Evolutionary conservation across 768 basidiomycete species (phyloP).

Genomic region (Antrodiella citrinella): DNA sequence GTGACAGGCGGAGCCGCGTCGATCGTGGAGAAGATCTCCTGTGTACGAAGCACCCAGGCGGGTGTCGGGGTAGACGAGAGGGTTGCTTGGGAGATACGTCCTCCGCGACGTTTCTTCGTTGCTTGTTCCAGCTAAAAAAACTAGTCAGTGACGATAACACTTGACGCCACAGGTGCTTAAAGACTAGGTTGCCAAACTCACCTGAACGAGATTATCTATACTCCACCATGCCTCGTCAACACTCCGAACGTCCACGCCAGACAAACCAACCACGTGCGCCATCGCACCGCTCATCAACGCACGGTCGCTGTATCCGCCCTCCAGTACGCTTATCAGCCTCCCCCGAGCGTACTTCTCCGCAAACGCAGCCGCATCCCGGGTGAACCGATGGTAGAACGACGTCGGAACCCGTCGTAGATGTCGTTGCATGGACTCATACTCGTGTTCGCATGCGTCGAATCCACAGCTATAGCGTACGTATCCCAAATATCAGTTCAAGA

Average conservation of each 20-base stretch:
- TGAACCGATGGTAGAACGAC: slow-evolving; percentile 80
- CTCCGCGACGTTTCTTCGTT: slow-evolving; percentile 51
- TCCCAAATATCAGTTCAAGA: too few relatives aligned
- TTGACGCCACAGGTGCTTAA: background rate
- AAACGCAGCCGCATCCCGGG: slow-evolving; percentile 58
- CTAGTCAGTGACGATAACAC: background rate
- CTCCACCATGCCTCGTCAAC: slow-evolving; percentile 52
- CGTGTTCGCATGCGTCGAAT: slow-evolving; percentile 92
- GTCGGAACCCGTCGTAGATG: slow-evolving; percentile 86
- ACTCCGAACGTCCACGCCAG: slow-evolving; percentile 19
- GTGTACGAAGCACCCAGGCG: slow-evolving; percentile 52
- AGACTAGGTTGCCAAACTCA: slow-evolving; percentile 37
- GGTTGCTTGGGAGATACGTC: slow-evolving; percentile 29
- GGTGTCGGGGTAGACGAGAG: slow-evolving; percentile 21
- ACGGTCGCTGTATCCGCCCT: slow-evolving; percentile 92
- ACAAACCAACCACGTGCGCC: slow-evolving; percentile 73
- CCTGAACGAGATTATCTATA: slow-evolving; percentile 38
- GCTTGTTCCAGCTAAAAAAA: slow-evolving; percentile 51
- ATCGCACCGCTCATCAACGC: slow-evolving; percentile 79
- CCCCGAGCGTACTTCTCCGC: slow-evolving; percentile 60
- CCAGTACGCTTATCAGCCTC: slow-evolving; percentile 78
- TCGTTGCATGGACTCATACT: slow-evolving; percentile 84
- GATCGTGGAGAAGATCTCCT: slow-evolving; percentile 40
- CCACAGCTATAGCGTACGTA: slow-evolving; percentile 87
- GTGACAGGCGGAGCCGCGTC: slow-evolving; percentile 11